These are phyloP conservation scores for Simplicillium sp. DNA, from an alignment of 2,329 filamentous ascomycete genomes.

Conservation along the genomic window DNA sequence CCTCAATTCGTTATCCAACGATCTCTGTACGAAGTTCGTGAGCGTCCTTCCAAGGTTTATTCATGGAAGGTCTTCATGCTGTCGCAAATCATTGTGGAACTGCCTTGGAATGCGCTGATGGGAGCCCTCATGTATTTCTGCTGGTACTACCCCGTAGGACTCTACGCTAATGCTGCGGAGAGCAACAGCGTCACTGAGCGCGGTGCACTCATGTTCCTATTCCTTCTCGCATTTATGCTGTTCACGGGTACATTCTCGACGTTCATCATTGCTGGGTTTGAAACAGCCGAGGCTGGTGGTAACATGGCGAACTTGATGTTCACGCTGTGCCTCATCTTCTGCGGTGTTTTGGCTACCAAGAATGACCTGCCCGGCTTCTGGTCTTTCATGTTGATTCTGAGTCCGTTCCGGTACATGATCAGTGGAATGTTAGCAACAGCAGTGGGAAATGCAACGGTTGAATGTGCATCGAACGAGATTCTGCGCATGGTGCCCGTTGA, in stretches of 20 bases:
- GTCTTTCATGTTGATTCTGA: slow-evolving; percentile 63
- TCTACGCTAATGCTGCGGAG: slow-evolving; percentile 58
- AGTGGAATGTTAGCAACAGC: slow-evolving; percentile 61
- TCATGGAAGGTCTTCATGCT: slow-evolving; percentile 81
- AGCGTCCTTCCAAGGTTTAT: slow-evolving; percentile 77
- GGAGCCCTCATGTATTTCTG: slow-evolving; percentile 67
- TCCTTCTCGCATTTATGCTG: slow-evolving; percentile 65
- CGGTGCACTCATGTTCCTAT: slow-evolving; percentile 70
- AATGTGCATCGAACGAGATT: slow-evolving; percentile 62
- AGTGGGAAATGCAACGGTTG: slow-evolving; percentile 55
- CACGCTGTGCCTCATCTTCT: slow-evolving; percentile 65
- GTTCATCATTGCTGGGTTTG: slow-evolving; percentile 67
- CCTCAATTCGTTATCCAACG: slow-evolving; percentile 78
- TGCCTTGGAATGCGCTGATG: slow-evolving; percentile 76
- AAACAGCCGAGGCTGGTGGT: slow-evolving; percentile 64
- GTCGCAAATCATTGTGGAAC: slow-evolving; percentile 72
- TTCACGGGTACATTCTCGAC: slow-evolving; percentile 76
- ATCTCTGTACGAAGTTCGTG: slow-evolving; percentile 74
- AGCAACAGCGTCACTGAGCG: slow-evolving; percentile 56
- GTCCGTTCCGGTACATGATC: slow-evolving; percentile 75
- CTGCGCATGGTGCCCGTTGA: slow-evolving; percentile 46
- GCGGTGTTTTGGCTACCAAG: slow-evolving; percentile 60
- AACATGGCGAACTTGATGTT: slow-evolving; percentile 71
- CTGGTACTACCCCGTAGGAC: slow-evolving; percentile 81
- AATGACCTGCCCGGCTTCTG: slow-evolving; percentile 61